Evolutionary conservation across 306 rosid genomes (phyloP).

Genomic region (barrel medic (Medicago truncatula)): MtrunA17r5.0-ANR NC_053045.1:4582501-4583000

Average conservation of each 20-base stretch:
- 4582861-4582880: neutral
- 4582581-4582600: neutral
- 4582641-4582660: neutral
- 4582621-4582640: neutral
- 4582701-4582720: neutral
- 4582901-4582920: neutral
- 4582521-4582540: neutral
- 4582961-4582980: neutral
- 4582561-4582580: neutral
- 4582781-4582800: neutral
- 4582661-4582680: neutral
- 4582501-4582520: neutral
- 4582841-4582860: neutral
- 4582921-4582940: neutral
- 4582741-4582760: neutral
- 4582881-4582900: neutral
- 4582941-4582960: too few species aligned
- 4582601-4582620: neutral
- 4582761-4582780: neutral
- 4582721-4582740: neutral
- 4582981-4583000: neutral
- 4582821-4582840: neutral
- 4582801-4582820: neutral
- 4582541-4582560: too few species aligned
- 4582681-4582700: neutral